A percentile compares a stretch with the other conserved stretches of the same genome.
Conservation (phyloP, 495 filamentous ascomycete genomes). For the Tricharina praecox region DNA sequence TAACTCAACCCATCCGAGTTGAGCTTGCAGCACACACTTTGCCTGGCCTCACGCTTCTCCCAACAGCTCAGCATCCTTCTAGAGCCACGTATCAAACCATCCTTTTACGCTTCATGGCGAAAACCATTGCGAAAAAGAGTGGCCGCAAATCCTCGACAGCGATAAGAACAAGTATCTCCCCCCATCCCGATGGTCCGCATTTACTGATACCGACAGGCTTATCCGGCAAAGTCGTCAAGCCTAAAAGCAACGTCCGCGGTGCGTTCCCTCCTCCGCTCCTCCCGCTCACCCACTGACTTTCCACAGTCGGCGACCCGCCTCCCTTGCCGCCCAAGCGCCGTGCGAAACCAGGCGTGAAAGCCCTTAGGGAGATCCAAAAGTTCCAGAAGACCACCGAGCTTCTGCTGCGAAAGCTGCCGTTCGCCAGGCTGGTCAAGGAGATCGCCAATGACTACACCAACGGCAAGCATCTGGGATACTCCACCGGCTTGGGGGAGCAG, state of each 20-base stretch:
- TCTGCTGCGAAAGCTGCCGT: constrained; percentile 46
- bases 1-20: no score
- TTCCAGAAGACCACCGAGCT: constrained; percentile 50
- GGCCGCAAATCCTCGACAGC: no score
- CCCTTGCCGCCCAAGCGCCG: constrained; percentile 33
- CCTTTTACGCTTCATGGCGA: no score
- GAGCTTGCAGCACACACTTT: no score
- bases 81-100: no score
- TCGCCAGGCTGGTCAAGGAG: constrained; percentile 52
- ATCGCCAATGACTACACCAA: constrained; percentile 38
- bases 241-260: neutral
- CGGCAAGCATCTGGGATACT: constrained; percentile 30
- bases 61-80: no score
- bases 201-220: no score
- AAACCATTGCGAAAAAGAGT: no score
- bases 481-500: constrained; percentile 37
- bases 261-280: neutral
- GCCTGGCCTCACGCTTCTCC: no score
- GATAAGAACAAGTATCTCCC: no score
- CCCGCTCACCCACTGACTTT: neutral
- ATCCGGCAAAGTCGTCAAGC: no score
- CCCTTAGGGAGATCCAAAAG: constrained; percentile 48
- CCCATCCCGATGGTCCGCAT: no score
- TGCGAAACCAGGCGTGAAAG: constrained; percentile 55
- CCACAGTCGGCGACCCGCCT: constrained; percentile 1